phyloP scores from a whole-genome alignment of 2,329 filamentous ascomycete species.

The Zymoseptoria passerinii region DNA sequence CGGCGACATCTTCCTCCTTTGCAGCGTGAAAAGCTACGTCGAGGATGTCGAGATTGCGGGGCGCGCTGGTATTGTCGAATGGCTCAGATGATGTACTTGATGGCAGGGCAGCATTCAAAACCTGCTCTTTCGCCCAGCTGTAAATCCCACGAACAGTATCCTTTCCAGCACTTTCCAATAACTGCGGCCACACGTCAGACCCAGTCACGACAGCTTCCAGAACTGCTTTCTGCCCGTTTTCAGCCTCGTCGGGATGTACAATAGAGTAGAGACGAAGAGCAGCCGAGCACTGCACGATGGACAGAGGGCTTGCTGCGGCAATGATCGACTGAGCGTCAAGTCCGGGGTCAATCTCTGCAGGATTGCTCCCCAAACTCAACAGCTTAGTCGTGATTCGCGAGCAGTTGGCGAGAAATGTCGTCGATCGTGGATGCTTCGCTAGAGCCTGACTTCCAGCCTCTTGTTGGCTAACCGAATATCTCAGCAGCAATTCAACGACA shows the following conservation, averaged over 20 bases:
- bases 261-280: conserved; percentile 12
- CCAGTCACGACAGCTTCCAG: conserved; percentile 34
- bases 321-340: conserved; percentile 13
- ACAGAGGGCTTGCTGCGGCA: conserved; percentile 16
- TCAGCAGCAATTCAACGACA: conserved; percentile 10
- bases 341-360: neutral
- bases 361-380: conserved; percentile 4
- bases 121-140: conserved; percentile 27
- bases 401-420: conserved; percentile 10
- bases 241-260: conserved; percentile 1
- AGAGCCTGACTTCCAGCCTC: conserved; percentile 6
- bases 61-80: conserved; percentile 4
- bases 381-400: conserved; percentile 11
- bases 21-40: conserved; percentile 19
- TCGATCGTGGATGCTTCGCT: conserved; percentile 3
- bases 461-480: conserved; percentile 8
- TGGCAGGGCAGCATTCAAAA: conserved; percentile 17
- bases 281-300: conserved; percentile 15
- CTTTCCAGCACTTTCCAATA: conserved; percentile 32
- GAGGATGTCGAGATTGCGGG: conserved; percentile 21
- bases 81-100: neutral
- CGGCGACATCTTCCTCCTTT: conserved; percentile 9
- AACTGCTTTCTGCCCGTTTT: conserved; percentile 25
- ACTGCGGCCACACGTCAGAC: conserved; percentile 36
- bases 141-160: conserved; percentile 21